phyloP scores from a whole-genome alignment of 2,329 filamentous ascomycete species.

The Zymoseptoria brevis region DNA sequence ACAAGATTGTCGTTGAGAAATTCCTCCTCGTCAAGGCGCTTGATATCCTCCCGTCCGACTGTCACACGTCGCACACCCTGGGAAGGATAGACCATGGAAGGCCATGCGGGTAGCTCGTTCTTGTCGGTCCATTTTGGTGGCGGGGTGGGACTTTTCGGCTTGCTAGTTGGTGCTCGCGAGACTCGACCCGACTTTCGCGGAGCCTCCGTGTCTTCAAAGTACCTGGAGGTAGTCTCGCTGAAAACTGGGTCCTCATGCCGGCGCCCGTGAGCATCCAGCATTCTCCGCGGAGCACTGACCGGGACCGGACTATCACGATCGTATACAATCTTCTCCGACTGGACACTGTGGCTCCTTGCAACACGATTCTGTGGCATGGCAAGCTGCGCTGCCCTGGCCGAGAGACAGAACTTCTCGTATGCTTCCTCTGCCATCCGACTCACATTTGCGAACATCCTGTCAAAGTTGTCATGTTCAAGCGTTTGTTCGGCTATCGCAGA shows the following conservation, averaged over 20 bases:
- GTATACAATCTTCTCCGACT: conserved; percentile 6
- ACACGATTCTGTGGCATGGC: too few species aligned
- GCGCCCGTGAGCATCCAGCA: background rate
- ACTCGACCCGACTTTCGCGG: conserved; percentile 4
- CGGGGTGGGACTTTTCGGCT: conserved; percentile 13
- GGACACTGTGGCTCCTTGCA: background rate
- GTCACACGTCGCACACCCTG: conserved; percentile 52
- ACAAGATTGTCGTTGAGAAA: conserved; percentile 92
- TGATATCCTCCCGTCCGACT: conserved; percentile 65
- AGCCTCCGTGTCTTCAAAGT: background rate
- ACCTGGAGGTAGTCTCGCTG: background rate
- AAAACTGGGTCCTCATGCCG: too few species aligned
- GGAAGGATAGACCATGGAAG: conserved; percentile 54
- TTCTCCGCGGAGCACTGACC: background rate
- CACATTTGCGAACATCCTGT: too few species aligned
- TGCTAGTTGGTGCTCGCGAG: conserved; percentile 1
- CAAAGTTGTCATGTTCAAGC: too few species aligned
- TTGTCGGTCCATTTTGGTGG: conserved; percentile 18
- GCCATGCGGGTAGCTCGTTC: conserved; percentile 22
- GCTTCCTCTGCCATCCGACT: background rate
- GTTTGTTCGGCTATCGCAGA: too few species aligned
- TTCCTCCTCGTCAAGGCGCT: conserved; percentile 70
- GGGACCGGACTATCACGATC: background rate
- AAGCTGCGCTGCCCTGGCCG: too few species aligned
- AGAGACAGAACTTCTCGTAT: background rate